These are phyloP conservation scores for Phytopythium litorale DNA, from an alignment of 352 stramenopile genomes.

Conservation along the genomic window DNA sequence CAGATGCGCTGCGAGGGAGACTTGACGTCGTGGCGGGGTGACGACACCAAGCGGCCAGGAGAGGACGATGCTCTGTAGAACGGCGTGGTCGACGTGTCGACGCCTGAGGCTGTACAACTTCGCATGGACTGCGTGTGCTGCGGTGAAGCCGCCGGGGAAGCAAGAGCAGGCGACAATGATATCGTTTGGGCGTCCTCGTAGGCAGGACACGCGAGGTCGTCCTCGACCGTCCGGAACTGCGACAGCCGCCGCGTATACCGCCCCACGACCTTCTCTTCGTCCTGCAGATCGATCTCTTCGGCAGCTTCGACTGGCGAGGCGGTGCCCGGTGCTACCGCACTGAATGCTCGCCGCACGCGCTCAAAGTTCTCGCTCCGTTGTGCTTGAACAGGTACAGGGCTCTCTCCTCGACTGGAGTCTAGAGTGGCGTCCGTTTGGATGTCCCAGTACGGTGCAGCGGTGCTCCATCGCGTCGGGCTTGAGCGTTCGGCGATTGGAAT, in stretches of 20 bases:
- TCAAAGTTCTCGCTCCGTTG: conserved; percentile 22
- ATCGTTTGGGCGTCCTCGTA: conserved; percentile 36
- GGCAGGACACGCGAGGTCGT: conserved; percentile 49
- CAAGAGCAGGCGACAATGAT: conserved; percentile 11
- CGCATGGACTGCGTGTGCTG: neutral
- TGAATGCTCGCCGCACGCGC: conserved; percentile 19
- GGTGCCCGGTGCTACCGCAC: conserved; percentile 7
- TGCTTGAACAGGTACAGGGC: neutral
- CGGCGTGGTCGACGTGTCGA: neutral
- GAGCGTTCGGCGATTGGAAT: neutral
- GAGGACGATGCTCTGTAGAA: conserved; percentile 11
- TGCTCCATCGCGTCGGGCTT: neutral
- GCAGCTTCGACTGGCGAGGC: neutral
- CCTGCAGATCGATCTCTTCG: conserved; percentile 13
- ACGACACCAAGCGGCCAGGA: conserved; percentile 12
- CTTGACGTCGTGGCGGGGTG: conserved; percentile 8
- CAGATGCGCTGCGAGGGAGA: conserved; percentile 16
- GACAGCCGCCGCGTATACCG: conserved; percentile 2
- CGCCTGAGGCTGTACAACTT: too few relatives aligned
- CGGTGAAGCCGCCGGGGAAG: neutral
- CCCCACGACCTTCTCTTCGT: conserved; percentile 13
- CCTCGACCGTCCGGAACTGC: conserved; percentile 50
- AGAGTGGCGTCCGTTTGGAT: neutral
- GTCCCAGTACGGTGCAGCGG: neutral
- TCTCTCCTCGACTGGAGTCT: neutral